Base-by-base conservation (phyloP, 2,329 filamentous ascomycete species). In the Botrytis byssoidea region DNA sequence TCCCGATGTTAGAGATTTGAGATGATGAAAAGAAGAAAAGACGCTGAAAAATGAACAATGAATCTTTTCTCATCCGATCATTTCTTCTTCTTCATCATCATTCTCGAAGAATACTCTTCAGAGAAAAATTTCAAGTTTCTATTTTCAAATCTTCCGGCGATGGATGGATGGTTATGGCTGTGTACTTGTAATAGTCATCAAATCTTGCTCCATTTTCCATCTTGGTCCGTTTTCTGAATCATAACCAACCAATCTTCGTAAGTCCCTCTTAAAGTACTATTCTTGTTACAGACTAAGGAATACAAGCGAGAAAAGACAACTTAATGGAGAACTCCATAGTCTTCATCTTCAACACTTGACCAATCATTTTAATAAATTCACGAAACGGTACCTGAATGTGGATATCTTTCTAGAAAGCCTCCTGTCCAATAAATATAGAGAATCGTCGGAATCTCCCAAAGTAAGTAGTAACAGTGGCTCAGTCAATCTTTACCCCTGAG, bases 381-480 rank as follows among this genome's bases (percentile, higher is more conserved):
- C 12, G 57, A 71, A 71, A 55, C 59, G 69, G 69, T 51, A 66
- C 69, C 69, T 71, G 69, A 66, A 55, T 40, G 9, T 37, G 69
- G 55, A 48, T 40, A 16, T 22, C 18, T 61, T 65, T 55, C 59
- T 35, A 29, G 57, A 32, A 64, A 42, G 51, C 48, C 29, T 57
- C 25, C 29, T n/a, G 37, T 68, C 69, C 57, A 64, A 71, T 51
- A 64, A 48, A 29, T 9, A 48, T 40, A 18, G 40, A 37, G 42
- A 40, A 37, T 51, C 25, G 10, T 71, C 42, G 16, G 32, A 37
- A 40, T 40, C 20, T 12, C 22, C 44, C 18, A 37, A 37, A 66
- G 22, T 20, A 40, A 51, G 48, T 32, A n/a, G 32, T 22, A 55
- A 55, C 29, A 40, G 69, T 71, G 69, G 69, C 69, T 71, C 37